Conservation (phyloP, 1,284 basidiomycete genomes). For the Volvariella surrecta region DNA sequence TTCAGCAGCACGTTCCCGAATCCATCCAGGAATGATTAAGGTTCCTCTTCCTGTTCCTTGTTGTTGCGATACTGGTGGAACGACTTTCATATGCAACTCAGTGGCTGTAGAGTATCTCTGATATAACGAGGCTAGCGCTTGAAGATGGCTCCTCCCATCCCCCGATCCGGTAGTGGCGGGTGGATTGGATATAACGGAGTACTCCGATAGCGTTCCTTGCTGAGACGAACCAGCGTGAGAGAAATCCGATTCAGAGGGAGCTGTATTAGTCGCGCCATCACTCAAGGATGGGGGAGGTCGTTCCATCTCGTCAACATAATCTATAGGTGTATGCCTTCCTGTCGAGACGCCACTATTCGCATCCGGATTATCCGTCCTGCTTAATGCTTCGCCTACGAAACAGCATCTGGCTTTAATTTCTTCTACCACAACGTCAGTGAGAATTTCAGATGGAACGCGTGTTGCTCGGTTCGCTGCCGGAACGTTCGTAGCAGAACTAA, state of each 20-base stretch:
- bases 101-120: constrained; percentile 67
- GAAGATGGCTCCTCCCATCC: constrained; percentile 45
- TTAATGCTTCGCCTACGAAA: constrained; percentile 60
- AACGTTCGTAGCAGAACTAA: constrained; percentile 54
- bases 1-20: constrained; percentile 86
- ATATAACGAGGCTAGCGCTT: constrained; percentile 61
- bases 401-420: constrained; percentile 78
- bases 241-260: constrained; percentile 58
- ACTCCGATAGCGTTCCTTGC: constrained; percentile 46
- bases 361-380: too few relatives aligned
- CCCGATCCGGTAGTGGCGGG: too few relatives aligned
- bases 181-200: constrained; percentile 42
- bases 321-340: too few relatives aligned
- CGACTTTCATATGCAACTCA: constrained; percentile 56
- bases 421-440: constrained; percentile 70
- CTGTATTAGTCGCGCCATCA: constrained; percentile 45
- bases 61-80: constrained; percentile 55
- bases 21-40: constrained; percentile 88
- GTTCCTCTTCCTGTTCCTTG: constrained; percentile 68
- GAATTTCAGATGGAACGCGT: constrained; percentile 64
- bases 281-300: too few relatives aligned
- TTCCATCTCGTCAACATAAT: too few relatives aligned
- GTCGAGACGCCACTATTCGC: too few relatives aligned
- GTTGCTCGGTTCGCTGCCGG: constrained; percentile 53
- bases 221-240: constrained; percentile 46